phyloP scores from a whole-genome alignment of 768 basidiomycete genomes.

The Lyophyllum atratum region DNA sequence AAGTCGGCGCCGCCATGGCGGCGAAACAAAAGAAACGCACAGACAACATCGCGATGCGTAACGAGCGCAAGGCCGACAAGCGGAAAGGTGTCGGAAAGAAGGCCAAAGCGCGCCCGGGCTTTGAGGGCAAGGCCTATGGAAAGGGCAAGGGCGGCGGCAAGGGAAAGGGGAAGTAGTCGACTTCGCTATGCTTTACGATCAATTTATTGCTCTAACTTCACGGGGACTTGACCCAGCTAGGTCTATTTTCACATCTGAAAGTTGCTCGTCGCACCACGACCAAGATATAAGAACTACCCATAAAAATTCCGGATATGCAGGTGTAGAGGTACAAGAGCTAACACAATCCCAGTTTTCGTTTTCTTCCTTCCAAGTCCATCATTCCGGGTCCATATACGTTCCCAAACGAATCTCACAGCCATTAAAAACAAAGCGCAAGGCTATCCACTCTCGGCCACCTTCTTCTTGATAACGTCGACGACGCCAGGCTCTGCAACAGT shows the following conservation, averaged over 20 bases:
- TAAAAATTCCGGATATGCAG: no score
- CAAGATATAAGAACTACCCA: no score
- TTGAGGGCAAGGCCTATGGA: constrained; percentile 83
- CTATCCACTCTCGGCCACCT: constrained; percentile 53
- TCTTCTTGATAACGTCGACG: constrained; percentile 83
- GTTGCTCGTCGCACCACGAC: no score
- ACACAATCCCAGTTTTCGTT: no score
- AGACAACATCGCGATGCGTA: constrained; percentile 88
- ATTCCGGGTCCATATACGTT: neutral
- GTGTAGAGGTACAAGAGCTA: no score
- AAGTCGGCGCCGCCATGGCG: constrained; percentile 71
- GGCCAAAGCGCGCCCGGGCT: constrained; percentile 79
- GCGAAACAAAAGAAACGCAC: constrained; percentile 88
- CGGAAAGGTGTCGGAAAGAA: constrained; percentile 56
- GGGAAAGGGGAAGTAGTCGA: no score
- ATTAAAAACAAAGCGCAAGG: neutral
- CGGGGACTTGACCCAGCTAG: no score
- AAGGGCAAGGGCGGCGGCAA: constrained; percentile 45
- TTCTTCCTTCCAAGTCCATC: neutral
- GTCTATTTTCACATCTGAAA: no score
- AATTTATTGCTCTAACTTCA: no score
- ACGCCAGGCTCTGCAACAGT: constrained; percentile 89
- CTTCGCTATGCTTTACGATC: no score
- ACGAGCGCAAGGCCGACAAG: constrained; percentile 76
- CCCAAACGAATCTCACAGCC: neutral